Evolutionary conservation across 2,329 filamentous ascomycete genomes (phyloP), one percentile per base, ranked within the genome.

Genomic region (Fusarium aywerte): DNA sequence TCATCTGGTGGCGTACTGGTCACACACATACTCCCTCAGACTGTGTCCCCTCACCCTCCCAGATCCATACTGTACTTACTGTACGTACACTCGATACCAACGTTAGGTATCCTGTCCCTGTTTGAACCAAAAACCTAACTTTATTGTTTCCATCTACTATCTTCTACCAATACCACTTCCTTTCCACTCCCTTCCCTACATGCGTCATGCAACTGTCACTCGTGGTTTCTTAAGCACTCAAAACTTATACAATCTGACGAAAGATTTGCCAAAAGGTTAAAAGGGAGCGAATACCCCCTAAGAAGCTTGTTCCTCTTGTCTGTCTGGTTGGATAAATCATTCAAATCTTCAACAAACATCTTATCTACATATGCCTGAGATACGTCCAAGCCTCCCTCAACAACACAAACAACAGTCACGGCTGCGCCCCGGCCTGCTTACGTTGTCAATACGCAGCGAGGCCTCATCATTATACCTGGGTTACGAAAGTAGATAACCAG

Each of bases 201-300:
- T 49, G 57, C 65, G 65, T 68, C 65, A 69, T 68, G 47, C 53
- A 67, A 48, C 35, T 53, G 65, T 68, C 65, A 68, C 65, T 67
- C 36, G 27, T 49, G 33, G 55, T 49, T 32, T 31, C 39, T 54
- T 40, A 49, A 49, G 21, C 21, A 20, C 12, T 56, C 57, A 35
- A 54, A 47, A 51, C 20, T 48, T 56, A 21, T 62, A 43, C n/a
- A 65, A 69, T 58, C 65, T 59, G 40, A 51, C 52, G 15, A 31
- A 31, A 63, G 33, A 59, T 53, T 57, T 48, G 45, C 51, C 31
- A 43, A 61, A 49, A 67, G 51, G 45, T 69, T 69, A 69, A 67
- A 65, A 55, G 47, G 40, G 47, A 49, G 38, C 53, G 39, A 21
- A 31, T 33, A 20, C 62, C 66, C 62, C 45, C 39, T 64, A 44